These are phyloP conservation scores for Syzygium jambos DNA, from an alignment of 345 rosid genomes.

Conservation along the genomic window DNA sequence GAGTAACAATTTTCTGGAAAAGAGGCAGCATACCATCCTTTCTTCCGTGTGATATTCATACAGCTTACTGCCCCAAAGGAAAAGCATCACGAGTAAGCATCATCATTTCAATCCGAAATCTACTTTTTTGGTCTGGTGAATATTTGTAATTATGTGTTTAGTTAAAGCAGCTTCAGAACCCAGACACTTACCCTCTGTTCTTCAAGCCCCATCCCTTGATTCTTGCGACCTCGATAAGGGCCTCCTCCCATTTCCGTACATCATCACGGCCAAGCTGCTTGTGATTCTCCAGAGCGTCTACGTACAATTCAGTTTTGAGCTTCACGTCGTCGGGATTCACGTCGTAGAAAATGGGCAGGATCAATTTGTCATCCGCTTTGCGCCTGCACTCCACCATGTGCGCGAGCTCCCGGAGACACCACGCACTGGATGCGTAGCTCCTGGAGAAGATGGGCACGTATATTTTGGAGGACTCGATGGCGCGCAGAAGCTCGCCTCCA, in stretches of 20 bases:
- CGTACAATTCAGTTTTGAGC: not conserved
- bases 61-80: not conserved
- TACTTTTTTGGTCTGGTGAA: not conserved
- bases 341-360: not conserved
- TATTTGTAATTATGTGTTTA: rapidly evolving
- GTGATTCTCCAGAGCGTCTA: not conserved
- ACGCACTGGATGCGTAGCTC: not conserved
- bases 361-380: not conserved
- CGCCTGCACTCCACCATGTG: not conserved
- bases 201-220: not conserved
- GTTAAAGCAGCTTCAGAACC: not conserved
- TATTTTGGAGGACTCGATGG: not conserved
- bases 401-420: not conserved
- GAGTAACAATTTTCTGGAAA: too few relatives aligned
- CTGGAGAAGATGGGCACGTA: not conserved
- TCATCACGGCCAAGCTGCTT: not conserved
- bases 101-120: not conserved
- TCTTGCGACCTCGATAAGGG: not conserved
- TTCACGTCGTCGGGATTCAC: not conserved
- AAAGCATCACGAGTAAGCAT: not conserved
- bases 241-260: not conserved
- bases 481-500: not conserved
- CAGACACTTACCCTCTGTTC: not conserved
- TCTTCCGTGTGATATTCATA: not conserved
- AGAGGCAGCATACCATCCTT: not conserved